phyloP scores from a whole-genome alignment of 495 filamentous ascomycete species.

The Penicillium lagena region DNA sequence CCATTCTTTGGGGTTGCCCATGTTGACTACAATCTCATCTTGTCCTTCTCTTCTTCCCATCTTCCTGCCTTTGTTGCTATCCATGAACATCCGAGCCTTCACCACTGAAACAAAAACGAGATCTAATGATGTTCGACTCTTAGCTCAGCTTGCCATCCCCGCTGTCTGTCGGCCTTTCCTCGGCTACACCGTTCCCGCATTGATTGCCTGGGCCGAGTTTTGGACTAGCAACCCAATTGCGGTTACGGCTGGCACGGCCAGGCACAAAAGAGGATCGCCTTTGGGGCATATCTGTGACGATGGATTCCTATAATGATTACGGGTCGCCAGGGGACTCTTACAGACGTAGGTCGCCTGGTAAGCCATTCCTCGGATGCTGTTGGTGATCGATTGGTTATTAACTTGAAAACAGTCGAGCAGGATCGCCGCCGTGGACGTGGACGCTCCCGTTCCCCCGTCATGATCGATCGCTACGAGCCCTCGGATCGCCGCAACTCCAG shows the following conservation, averaged over 20 bases:
- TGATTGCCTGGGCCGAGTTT: neutral
- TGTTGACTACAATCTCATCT: too few relatives aligned
- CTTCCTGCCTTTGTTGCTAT: too few relatives aligned
- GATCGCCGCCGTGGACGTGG: constrained; percentile 45
- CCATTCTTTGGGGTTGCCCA: too few relatives aligned
- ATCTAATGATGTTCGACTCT: too few relatives aligned
- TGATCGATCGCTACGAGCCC: constrained; percentile 69
- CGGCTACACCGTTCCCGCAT: neutral
- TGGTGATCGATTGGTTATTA: constrained; percentile 5
- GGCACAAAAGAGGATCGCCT: too few relatives aligned
- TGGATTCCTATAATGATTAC: constrained; percentile 41
- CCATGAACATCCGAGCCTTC: too few relatives aligned
- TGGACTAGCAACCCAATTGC: neutral
- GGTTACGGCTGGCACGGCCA: too few relatives aligned
- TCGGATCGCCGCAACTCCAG: constrained; percentile 44
- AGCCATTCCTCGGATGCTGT: constrained; percentile 8
- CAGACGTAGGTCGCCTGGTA: constrained; percentile 49
- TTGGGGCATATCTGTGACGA: constrained; percentile 2
- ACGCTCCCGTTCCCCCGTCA: constrained; percentile 64
- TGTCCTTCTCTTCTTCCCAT: too few relatives aligned
- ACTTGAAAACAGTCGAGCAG: constrained; percentile 25
- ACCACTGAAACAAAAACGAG: too few relatives aligned
- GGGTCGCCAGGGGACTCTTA: constrained; percentile 39
- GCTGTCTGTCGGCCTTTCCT: too few relatives aligned
- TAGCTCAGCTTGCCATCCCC: too few relatives aligned